Evolutionary conservation across 1,139 yeast species (phyloP), one percentile per base, ranked within the genome.

Genomic region (Pichia sp.): DNA sequence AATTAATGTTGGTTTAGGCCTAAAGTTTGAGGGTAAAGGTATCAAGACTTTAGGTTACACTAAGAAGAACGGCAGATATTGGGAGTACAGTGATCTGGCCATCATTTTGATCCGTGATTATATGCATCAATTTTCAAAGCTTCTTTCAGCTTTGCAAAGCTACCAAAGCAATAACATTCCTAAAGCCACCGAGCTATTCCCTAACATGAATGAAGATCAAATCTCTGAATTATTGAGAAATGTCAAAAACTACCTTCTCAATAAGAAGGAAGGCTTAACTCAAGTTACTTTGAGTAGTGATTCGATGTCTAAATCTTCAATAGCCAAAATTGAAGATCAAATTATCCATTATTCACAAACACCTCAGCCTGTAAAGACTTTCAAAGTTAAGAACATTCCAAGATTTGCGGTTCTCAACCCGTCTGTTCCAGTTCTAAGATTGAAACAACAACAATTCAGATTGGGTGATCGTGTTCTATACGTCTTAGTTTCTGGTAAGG

Each of bases 381-480:
- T 80, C 62, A 87, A 83, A 56, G 77, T 91, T 60, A 85, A 83
- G 60, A 90, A 91, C 52, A 95, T 92, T 59, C 98, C 98, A 49
- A 79, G 87, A 55, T 84, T 81, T 51, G 97, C 97, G 0, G 78
- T 93, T 34, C 75, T 93, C 59, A 83, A 87, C 61, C 95, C 97
- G 6, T 74, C 80, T 49, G 83, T 79, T 50, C 88, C 97, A 0
- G 81, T 81, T 66, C 85, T 87, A 64, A 76, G 85, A 61, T 77
- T 93, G 62, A 80, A 87, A 59, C 78, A 80, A 51, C 99, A 93
- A 72, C 74, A 77, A 52, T 93, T 93, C 67, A 80, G 80, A 42
- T 76, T 95, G 41, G 99, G 99, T 63, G 98, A 93, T 66, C 81
- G 99, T 58, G 89, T 95, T 43, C 81, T 88, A 38, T 91, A 89